Conservation (phyloP, 106 monocot species). For the Dactylorhiza incarnata region DNA sequence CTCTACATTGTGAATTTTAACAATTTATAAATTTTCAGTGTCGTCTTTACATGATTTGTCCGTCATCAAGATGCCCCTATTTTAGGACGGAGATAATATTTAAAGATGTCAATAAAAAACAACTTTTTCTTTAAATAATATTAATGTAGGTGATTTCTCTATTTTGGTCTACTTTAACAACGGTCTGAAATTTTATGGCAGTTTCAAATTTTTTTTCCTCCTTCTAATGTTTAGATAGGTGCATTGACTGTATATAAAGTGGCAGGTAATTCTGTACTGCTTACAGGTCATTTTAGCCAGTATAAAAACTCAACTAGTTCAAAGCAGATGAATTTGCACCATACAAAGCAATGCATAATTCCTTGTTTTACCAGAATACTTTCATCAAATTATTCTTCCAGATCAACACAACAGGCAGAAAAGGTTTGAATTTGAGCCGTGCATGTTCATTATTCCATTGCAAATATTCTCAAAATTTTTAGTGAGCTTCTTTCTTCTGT, state of each 20-base stretch:
- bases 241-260: neutral
- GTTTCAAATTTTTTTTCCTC: neutral
- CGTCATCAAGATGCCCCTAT: no score
- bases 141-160: neutral
- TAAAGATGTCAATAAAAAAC: no score
- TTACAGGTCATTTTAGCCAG: slow-evolving; percentile 8
- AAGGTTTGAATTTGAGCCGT: slow-evolving; percentile 29
- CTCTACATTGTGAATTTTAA: no score
- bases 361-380: slow-evolving; percentile 25
- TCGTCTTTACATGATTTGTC: no score
- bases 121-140: neutral
- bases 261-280: slow-evolving; percentile 15
- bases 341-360: slow-evolving; percentile 11
- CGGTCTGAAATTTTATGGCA: neutral
- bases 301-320: slow-evolving; percentile 14
- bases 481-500: no score
- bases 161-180: neutral
- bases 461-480: neutral
- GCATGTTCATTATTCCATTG: neutral
- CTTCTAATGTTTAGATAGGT: no score
- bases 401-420: slow-evolving; percentile 25
- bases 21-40: no score
- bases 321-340: slow-evolving; percentile 1
- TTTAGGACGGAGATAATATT: no score
- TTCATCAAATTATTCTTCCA: slow-evolving; percentile 40